Evolutionary conservation across 164 flowering plant genomes (phyloP), one percentile per base, ranked within the genome.

Genomic region (Liquidambar formosana): DNA sequence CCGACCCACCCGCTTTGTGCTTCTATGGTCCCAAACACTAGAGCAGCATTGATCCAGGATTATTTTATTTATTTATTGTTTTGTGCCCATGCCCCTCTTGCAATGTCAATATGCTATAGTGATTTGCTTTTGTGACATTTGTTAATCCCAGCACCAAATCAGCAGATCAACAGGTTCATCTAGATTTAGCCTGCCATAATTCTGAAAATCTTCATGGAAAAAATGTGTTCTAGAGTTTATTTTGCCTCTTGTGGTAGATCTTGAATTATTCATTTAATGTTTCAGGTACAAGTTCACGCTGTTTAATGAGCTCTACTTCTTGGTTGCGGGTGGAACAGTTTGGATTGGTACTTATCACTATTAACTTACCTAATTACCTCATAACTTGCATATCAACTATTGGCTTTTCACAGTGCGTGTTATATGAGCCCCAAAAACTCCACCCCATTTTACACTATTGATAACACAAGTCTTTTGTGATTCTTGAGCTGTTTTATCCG

Each of bases 261-360:
- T 52, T 6, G 8, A 14, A 13, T 43, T 16, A 8, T 57, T 25
- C 25, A 11, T 28, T 1, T 44, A 13, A 27, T 51, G 5, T 47
- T 47, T 84, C 88, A 96, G 99, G 99, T 96, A 96, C 81, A 96
- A 93, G 75, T 96, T 96, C 77, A 96, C 99, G 12, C 71, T 96
- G 77, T 96, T 96, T 65, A 96, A 96, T 64, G 99, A 96, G 82
- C 97, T 96, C 61, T 96, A 93, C 83, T 96, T 96, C 76, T 73
- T 96, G 80, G 97, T 90, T 65, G 95, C 97, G 71, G 99, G 99
- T 46, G 99, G 99, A 67, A 93, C 99, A 57, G 85, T 96, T 67
- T 96, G 98, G 99, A 93, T 86, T 21, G 99, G 99, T 95, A 86
- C 49, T 57, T 5, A 69, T 67, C 43, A 69, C 58, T 25, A 23